Base-by-base conservation (phyloP, 768 basidiomycete species). In the Pholiota microspora region DNA sequence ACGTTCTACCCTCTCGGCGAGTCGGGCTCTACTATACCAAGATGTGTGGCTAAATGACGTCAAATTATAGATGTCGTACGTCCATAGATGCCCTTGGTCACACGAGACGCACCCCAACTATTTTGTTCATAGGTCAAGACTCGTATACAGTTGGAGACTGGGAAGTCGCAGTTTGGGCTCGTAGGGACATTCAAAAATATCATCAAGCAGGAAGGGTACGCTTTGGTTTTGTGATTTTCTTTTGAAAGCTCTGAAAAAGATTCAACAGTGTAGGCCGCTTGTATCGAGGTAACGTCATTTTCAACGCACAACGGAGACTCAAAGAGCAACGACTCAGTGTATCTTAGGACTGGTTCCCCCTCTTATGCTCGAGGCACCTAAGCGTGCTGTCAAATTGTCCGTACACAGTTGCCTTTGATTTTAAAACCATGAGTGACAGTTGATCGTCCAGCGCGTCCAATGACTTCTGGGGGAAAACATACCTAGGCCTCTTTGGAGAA, bases 401-500 rank as follows among this genome's bases (percentile, higher is more conserved):
- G 84, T 74, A 18, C 6, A n/a, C n/a, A n/a, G n/a, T n/a, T n/a
- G n/a, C n/a, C n/a, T 23, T 34, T 15, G 16, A 24, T 34, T 21
- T 0, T 28, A 21, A 18, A 48, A 31, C 25, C 24, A n/a, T 46
- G 24, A 49, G 31, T 29, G 25, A 49, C 62, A 34, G 57, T 25
- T 32, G 6, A 52, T 36, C 45, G 46, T 54, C 31, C 55, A 59
- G 62, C 59, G 91, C 92, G 23, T 80, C 91, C 7, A 95, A 95
- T 76, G 96, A 95, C 64, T 97, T 90, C 69, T 98, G 97, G 97
- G 95, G 95, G 2, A 92, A 89, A 69, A 87, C 81, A 0, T 94
- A 79, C 69, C 62, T 87, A 50, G 60, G 67, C 0, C 45, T 84
- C 12, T 66, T 83, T 8, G 94, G 93, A 28, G 80, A 89, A 63